Evolutionary conservation across 73 alveolate species (phyloP).

Genomic region (Paramecium caudatum): DNA sequence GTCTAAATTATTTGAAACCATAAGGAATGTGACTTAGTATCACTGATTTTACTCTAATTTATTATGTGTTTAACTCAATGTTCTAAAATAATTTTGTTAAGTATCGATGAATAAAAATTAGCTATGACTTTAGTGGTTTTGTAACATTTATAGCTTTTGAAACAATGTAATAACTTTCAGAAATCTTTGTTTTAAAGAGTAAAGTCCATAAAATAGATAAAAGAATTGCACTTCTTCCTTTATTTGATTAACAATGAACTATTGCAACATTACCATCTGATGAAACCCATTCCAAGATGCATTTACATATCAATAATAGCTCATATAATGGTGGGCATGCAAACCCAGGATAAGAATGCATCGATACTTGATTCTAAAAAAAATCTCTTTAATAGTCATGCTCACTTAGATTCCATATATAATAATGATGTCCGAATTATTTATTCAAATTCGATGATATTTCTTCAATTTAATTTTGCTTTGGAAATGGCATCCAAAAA

Average conservation of each 20-base stretch:
- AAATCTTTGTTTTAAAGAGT: background rate
- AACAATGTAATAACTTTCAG: slow-evolving; percentile 15
- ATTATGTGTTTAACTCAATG: background rate
- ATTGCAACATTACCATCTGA: slow-evolving; percentile 43
- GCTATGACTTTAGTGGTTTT: background rate
- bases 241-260: slow-evolving; percentile 63
- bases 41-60: slow-evolving; percentile 14
- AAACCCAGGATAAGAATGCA: slow-evolving; percentile 46
- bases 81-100: background rate
- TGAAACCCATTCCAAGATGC: slow-evolving; percentile 47
- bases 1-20: background rate
- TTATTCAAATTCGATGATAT: slow-evolving; percentile 33
- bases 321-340: slow-evolving; percentile 61
- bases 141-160: slow-evolving; percentile 4
- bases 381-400: slow-evolving; percentile 48
- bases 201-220: background rate
- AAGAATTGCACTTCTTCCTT: slow-evolving; percentile 57
- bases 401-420: slow-evolving; percentile 65
- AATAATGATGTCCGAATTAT: slow-evolving; percentile 39
- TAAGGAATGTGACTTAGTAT: background rate
- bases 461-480: background rate
- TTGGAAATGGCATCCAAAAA: slow-evolving; percentile 67
- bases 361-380: slow-evolving; percentile 44
- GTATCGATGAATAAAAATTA: background rate
- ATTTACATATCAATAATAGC: slow-evolving; percentile 42